Base-by-base conservation (phyloP, 179 eudicot species). In the Drosera spatulata region DNA sequence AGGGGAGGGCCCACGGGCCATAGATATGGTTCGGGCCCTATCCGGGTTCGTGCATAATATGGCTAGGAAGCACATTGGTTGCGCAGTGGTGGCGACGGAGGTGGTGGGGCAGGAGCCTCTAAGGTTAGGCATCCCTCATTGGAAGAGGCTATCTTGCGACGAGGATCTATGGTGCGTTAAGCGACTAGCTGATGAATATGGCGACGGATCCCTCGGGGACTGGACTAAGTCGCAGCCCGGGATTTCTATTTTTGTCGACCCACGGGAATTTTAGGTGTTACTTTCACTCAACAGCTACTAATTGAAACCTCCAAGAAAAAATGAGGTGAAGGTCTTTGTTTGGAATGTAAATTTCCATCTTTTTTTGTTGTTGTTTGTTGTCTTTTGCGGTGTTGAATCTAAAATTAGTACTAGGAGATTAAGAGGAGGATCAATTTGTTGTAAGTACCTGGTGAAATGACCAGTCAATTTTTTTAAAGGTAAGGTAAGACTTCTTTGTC, bases 121-220 rank as follows among this genome's bases (percentile, higher is more conserved):
- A 4, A 82, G 69, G 77, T 41, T 41, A 22, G 90, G 88, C 33
- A 58, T 93, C n/a, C 99, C 95, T 3, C 93, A 93, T 55, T 93
- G 99, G 99, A 83, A 82, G 65, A 77, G 46, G 50, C 70, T 93
- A 51, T 86, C 95, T 2, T 89, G 95, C 69, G 77, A 63, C 6
- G 95, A 85, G 66, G 99, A 93, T 56, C 55, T 88, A 6, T 93
- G 99, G 99, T 86, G 96, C 53, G 79, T 89, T 1, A 93, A 93
- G 69, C 65, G 99, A 58, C 79, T 93, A 4, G 83, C 79, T 62
- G 91, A 81, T 4, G 95, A 73, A 46, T 85, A 82, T 47, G 75
- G 86, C 59, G 96, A 91, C 41, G 95, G 85, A 3, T 56, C 85
- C 0, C 64, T 80, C 8, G 90, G 93, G 55, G 95, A 93, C 60